These are phyloP conservation scores for Fomitiporia mediterranea DNA, from an alignment of 1,284 basidiomycete species.

Conservation along the genomic window DNA sequence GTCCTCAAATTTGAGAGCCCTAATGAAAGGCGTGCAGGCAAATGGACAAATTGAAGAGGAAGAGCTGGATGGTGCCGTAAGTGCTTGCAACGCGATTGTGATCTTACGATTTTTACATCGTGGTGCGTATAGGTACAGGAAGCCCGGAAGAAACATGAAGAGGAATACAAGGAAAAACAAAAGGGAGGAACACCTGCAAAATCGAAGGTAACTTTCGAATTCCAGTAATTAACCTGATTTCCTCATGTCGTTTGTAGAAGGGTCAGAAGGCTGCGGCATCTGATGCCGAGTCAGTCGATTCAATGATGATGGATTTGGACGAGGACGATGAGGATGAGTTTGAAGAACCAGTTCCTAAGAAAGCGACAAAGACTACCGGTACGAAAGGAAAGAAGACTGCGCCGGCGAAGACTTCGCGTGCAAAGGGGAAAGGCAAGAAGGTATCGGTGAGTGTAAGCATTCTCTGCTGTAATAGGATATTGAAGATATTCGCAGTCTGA, in stretches of 20 bases:
- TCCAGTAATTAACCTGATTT: conserved; percentile 5
- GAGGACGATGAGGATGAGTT: conserved; percentile 38
- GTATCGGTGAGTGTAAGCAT: conserved; percentile 19
- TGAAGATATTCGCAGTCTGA: background rate
- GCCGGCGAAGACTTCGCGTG: conserved; percentile 20
- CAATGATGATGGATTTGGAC: conserved; percentile 71
- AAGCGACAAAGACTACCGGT: conserved; percentile 28
- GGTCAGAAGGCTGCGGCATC: conserved; percentile 45
- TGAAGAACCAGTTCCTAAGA: conserved; percentile 52
- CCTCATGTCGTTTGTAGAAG: conserved; percentile 28
- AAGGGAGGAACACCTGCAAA: conserved; percentile 34
- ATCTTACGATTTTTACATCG: background rate
- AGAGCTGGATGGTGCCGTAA: conserved; percentile 68
- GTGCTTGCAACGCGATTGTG: conserved; percentile 20
- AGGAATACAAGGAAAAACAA: conserved; percentile 48
- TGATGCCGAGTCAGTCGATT: conserved; percentile 64
- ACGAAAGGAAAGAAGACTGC: conserved; percentile 18
- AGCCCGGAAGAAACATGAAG: conserved; percentile 63
- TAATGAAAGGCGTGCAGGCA: conserved; percentile 62
- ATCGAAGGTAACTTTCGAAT: conserved; percentile 34
- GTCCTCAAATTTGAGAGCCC: conserved; percentile 49
- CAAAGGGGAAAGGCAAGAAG: conserved; percentile 30
- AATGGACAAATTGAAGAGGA: conserved; percentile 68
- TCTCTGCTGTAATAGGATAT: conserved; percentile 9
- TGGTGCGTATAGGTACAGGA: conserved; percentile 48